Base-by-base conservation (phyloP, 1,139 yeast genomes). In the Sugiyamaella sp. region DNA sequence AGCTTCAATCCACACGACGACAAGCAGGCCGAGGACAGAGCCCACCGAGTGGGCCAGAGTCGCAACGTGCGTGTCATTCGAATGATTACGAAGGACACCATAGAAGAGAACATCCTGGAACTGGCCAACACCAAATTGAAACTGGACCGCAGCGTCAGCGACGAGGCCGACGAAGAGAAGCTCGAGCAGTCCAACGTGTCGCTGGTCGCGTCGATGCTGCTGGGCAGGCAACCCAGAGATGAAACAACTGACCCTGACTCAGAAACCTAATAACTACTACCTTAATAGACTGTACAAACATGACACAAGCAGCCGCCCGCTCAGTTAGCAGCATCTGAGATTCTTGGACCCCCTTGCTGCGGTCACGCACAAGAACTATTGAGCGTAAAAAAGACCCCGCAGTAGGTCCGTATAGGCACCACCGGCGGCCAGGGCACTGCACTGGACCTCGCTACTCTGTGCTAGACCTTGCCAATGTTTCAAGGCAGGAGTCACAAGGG, bases 1-100 rank as follows among this genome's bases (percentile, higher is more conserved):
- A 86, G 96, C 46, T 93, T 93, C 73, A 93, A 93, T 65, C 99
- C 99, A 0, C 99, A 95, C 69, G 99, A 93, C 69, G 99, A 93
- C 68, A 87, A 86, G 67, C 99, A 93, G 73, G 99, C 99, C 0
- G 99, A 95, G 69, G 99, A 93, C 70, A 80, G 99, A 66, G 97
- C 99, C 0, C 99, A 93, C 70, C 81, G 99, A 69, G 96, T 95
- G 24, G 99, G 99, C 1, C 99, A 95, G 72, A 86, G 87, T 40
- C 83, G 86, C 56, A 93, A 88, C 49, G 99, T 95, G 19, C 76
- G 78, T 45, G 97, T 95, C 14, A 81, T 83, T 48, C 80, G 96
- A 56, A 74, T 95, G 63, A 86, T 95, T 55, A 80, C 87, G 9
- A 79, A 78, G 60, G 78, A 82, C 53, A 84, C 97, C 1, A 86